Evolutionary conservation across 805 yeast genomes (phyloP).

Genomic region (Saturnispora halmiae): DNA sequence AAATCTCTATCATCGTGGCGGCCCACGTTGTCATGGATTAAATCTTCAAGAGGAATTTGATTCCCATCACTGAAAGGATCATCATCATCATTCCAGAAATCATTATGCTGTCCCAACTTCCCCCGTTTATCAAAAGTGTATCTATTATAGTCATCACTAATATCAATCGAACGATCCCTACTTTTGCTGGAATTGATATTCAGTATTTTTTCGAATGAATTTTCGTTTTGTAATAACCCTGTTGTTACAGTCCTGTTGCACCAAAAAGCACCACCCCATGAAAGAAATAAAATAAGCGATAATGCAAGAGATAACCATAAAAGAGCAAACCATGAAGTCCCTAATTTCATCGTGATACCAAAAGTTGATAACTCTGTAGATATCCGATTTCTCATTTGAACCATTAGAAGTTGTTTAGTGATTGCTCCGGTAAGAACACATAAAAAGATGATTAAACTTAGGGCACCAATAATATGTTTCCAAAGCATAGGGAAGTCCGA

Average conservation of each 20-base stretch:
- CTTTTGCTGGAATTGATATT: too few relatives aligned
- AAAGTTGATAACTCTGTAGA: conserved; percentile 32
- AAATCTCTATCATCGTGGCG: too few relatives aligned
- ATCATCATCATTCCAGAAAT: neutral
- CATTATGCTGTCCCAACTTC: too few relatives aligned
- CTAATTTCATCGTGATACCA: conserved; percentile 38
- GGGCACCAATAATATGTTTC: conserved; percentile 30
- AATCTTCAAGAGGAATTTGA: neutral
- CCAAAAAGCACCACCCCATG: conserved; percentile 42
- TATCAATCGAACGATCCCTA: too few relatives aligned
- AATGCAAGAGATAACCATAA: conserved; percentile 33
- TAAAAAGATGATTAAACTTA: conserved; percentile 12
- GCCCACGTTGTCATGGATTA: too few relatives aligned
- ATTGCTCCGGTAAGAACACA: conserved; percentile 21
- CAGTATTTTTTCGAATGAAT: too few relatives aligned
- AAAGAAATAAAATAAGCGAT: conserved; percentile 14
- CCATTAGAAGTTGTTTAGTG: conserved; percentile 25
- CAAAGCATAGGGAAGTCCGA: conserved; percentile 26
- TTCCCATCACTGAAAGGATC: neutral
- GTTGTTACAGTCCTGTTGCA: conserved; percentile 42
- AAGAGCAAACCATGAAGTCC: conserved; percentile 32
- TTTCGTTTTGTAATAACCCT: too few relatives aligned
- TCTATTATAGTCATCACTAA: neutral
- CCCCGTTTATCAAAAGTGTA: too few relatives aligned
- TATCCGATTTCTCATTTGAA: conserved; percentile 24